These are phyloP conservation scores for Chlamydomonas sphaeroides DNA, from an alignment of 139 green algal species.

Conservation along the genomic window DNA sequence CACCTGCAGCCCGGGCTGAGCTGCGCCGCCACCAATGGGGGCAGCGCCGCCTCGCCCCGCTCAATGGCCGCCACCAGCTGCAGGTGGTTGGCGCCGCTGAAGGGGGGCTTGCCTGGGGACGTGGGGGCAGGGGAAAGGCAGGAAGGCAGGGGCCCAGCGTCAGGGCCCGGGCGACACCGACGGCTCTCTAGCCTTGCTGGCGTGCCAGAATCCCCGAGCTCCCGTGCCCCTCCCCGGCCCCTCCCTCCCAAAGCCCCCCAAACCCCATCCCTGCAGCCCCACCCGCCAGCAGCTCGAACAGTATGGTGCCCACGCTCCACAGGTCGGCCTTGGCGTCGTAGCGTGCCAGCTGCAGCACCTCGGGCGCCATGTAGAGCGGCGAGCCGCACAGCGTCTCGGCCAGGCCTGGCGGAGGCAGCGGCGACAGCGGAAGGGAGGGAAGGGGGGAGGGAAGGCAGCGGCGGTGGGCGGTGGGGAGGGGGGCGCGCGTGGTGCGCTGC, in stretches of 20 bases:
- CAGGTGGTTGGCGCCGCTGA: slow-evolving; percentile 90
- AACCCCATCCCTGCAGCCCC: neutral
- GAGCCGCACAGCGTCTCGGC: slow-evolving; percentile 97
- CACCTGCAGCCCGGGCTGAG: slow-evolving; percentile 54
- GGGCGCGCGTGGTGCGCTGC: too few species aligned
- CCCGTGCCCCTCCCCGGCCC: neutral
- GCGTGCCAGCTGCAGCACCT: slow-evolving; percentile 43
- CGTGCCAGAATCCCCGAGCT: too few species aligned
- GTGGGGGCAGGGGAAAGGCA: neutral
- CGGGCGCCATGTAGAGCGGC: slow-evolving; percentile 98
- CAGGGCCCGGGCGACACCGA: too few species aligned
- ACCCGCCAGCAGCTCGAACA: slow-evolving; percentile 91
- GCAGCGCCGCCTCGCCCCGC: slow-evolving; percentile 72
- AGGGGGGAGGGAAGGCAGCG: too few species aligned
- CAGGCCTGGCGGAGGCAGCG: too few species aligned
- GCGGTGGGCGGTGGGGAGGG: too few species aligned
- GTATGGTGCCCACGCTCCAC: slow-evolving; percentile 95
- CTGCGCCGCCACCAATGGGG: slow-evolving; percentile 60
- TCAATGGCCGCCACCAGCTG: slow-evolving; percentile 95
- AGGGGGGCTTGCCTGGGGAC: slow-evolving; percentile 79
- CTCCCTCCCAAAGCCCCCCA: neutral
- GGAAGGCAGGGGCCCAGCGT: neutral
- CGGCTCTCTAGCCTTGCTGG: too few species aligned
- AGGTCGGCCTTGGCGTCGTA: slow-evolving; percentile 87
- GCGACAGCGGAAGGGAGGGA: too few species aligned